phyloP scores from a whole-genome alignment of 768 basidiomycete species.

The Serendipita indica region DNA sequence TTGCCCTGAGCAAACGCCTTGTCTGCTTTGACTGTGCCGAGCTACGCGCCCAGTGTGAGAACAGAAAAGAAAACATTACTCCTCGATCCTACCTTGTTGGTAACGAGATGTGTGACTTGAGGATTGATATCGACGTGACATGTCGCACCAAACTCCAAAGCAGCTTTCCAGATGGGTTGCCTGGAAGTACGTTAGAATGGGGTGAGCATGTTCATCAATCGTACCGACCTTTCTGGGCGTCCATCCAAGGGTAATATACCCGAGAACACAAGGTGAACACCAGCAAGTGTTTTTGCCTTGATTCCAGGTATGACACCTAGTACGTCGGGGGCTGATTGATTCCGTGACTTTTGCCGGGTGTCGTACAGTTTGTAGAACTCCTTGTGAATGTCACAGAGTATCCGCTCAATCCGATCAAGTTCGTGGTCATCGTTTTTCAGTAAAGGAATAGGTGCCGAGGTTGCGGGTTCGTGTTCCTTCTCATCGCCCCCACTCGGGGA shows the following conservation, averaged over 20 bases:
- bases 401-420: constrained; percentile 60
- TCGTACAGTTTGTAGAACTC: constrained; percentile 64
- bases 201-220: neutral
- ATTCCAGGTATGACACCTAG: constrained; percentile 77
- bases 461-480: constrained; percentile 11
- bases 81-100: constrained; percentile 71
- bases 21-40: constrained; percentile 85
- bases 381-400: constrained; percentile 66
- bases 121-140: constrained; percentile 54
- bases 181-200: neutral
- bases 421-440: constrained; percentile 81
- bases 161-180: constrained; percentile 60
- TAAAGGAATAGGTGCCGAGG: constrained; percentile 30
- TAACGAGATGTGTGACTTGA: constrained; percentile 78
- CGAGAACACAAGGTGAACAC: constrained; percentile 77
- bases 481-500: neutral
- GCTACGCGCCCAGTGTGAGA: constrained; percentile 28
- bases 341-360: constrained; percentile 15
- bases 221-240: constrained; percentile 42
- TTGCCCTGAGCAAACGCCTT: constrained; percentile 59
- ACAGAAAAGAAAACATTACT: constrained; percentile 13
- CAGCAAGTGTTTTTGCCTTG: constrained; percentile 59
- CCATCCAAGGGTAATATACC: constrained; percentile 88
- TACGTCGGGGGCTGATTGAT: constrained; percentile 45
- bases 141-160: constrained; percentile 75